Percentiles rank a stretch among this genome's conserved stretches.
Evolutionary conservation across 805 yeast species (phyloP).

Genomic region (Lachancea sp.): DNA sequence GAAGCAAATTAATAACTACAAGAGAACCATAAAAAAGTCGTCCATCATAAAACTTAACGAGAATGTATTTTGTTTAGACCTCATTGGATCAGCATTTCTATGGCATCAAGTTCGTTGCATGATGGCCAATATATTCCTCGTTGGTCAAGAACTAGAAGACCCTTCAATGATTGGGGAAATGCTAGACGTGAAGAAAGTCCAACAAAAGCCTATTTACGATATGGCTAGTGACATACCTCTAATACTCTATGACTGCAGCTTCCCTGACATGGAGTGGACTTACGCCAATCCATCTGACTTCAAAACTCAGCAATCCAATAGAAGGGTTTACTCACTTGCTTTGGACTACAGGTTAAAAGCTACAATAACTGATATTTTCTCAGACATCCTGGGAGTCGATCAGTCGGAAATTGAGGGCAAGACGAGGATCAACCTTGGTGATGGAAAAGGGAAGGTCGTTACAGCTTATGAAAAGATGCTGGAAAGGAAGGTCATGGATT

Average conservation of each 20-base stretch:
- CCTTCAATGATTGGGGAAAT: slow-evolving; percentile 53
- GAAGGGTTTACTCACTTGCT: slow-evolving; percentile 44
- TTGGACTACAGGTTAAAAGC: slow-evolving; percentile 54
- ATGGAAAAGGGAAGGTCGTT: slow-evolving; percentile 63
- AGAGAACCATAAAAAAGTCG: slow-evolving; percentile 54
- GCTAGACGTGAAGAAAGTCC: slow-evolving; percentile 48
- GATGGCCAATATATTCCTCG: slow-evolving; percentile 73
- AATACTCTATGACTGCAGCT: slow-evolving; percentile 79
- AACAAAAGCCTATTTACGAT: slow-evolving; percentile 71
- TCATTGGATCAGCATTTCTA: slow-evolving; percentile 82
- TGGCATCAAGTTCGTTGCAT: slow-evolving; percentile 99
- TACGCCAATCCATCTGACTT: slow-evolving; percentile 26
- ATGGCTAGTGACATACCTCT: slow-evolving; percentile 90
- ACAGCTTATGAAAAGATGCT: slow-evolving; percentile 51
- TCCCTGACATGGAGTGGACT: slow-evolving; percentile 63
- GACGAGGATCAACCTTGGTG: slow-evolving; percentile 56
- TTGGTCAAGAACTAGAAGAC: slow-evolving; percentile 71
- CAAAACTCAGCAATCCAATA: slow-evolving; percentile 39
- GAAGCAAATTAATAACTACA: slow-evolving; percentile 78
- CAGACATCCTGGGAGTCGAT: slow-evolving; percentile 28
- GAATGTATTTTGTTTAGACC: slow-evolving; percentile 60
- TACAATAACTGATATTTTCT: slow-evolving; percentile 46
- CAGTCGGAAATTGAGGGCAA: slow-evolving; percentile 23
- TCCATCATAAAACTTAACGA: slow-evolving; percentile 37
- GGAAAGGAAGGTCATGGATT: slow-evolving; percentile 51